Base-by-base conservation (phyloP, 1,284 basidiomycete species). In the Moesziomyces aphidis region DNA sequence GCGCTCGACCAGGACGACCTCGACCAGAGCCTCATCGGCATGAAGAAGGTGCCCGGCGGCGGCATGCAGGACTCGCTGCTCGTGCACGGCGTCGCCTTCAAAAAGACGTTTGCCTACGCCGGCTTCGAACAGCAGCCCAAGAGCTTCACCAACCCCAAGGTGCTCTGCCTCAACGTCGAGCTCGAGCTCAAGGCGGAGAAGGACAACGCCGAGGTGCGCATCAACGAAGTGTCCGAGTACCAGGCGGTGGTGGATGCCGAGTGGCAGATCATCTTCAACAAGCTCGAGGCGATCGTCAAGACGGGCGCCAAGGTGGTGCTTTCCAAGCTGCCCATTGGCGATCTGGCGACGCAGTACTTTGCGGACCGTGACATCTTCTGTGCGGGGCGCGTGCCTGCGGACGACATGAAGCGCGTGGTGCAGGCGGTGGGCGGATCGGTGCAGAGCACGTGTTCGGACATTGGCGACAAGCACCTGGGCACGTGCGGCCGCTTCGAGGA, bases 101-200 rank as follows among this genome's bases (percentile, higher is more conserved):
- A 98, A 86, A 99, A 99, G 88, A 99, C 97, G 0, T 99, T 99
- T 86, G 95, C 95, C 4, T 99, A 99, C 81, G 97, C 97, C 48
- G 97, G 97, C 57, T 97, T 97, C 48, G 97, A 99, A 85, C 97
- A 99, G 86, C 97, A 99, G 85, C 97, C 97, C 50, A 99, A 99
- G 87, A 89, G 89, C 23, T 98, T 99, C 88, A 88, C 87, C 70
- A 85, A 97, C 84, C 95, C 96, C 52, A 91, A 94, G 76, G 91
- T 99, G 57, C 88, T 98, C 34, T 97, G 94, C 83, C 86, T 99
- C 69, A 99, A 99, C 84, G 96, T 99, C 77, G 97, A 99, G 86
- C 90, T 99, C 63, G 97, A 99, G 86, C 89, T 99, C 81, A 99
- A 99, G 87, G 97, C 97, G 0, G 97, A 99, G 87, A 97, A 98